These are phyloP conservation scores for Lactarius indigo DNA, from an alignment of 768 basidiomycete genomes.

Conservation along the genomic window DNA sequence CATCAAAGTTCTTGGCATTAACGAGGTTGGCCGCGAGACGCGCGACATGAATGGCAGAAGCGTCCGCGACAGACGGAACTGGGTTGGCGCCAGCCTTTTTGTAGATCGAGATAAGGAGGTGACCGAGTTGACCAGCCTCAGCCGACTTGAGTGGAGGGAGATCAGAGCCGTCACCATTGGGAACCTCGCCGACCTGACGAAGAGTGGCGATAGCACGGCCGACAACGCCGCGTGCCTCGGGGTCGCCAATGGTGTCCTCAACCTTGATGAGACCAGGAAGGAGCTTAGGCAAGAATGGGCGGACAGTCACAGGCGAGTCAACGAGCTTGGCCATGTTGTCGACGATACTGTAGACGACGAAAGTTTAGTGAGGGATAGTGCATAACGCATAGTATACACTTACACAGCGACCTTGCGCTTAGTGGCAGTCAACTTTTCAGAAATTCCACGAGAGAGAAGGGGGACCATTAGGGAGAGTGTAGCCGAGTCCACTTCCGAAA, in stretches of 20 bases:
- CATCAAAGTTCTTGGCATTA: slow-evolving; percentile 89
- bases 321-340: slow-evolving; percentile 99
- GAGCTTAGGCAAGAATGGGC: slow-evolving; percentile 94
- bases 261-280: slow-evolving; percentile 96
- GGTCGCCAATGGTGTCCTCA: slow-evolving; percentile 92
- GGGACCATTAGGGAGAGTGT: slow-evolving; percentile 98
- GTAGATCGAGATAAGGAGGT: slow-evolving; percentile 72
- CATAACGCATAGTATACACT: slow-evolving; percentile 31
- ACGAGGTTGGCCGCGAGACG: slow-evolving; percentile 82
- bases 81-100: slow-evolving; percentile 71
- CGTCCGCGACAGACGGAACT: slow-evolving; percentile 54
- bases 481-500: slow-evolving; percentile 97
- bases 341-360: slow-evolving; percentile 62
- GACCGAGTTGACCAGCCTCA: slow-evolving; percentile 63
- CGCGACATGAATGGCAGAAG: slow-evolving; percentile 65
- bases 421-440: slow-evolving; percentile 91
- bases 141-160: slow-evolving; percentile 80
- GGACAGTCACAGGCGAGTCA: slow-evolving; percentile 90
- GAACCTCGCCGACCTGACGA: slow-evolving; percentile 91
- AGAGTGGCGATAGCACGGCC: slow-evolving; percentile 92
- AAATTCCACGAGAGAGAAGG: slow-evolving; percentile 88
- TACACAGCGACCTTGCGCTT: slow-evolving; percentile 98
- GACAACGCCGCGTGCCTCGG: slow-evolving; percentile 93
- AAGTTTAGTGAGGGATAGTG: slow-evolving; percentile 21
- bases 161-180: slow-evolving; percentile 85